Evolutionary conservation across 805 yeast species (phyloP).

Genomic region (Candida chilensis): DNA sequence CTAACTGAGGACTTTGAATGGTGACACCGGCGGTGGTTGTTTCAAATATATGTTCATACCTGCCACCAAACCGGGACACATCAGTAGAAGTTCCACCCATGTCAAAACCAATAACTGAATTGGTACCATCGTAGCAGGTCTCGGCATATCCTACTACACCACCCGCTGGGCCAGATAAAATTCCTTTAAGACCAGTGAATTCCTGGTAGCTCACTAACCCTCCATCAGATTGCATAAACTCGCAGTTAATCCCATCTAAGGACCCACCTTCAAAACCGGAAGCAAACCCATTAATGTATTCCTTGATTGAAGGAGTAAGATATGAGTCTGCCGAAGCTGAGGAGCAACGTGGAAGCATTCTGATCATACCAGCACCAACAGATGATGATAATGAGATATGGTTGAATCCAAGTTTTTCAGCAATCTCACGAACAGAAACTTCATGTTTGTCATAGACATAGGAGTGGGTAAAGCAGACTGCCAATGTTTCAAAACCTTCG

Average conservation of each 20-base stretch:
- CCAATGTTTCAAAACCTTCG: slow-evolving; percentile 59
- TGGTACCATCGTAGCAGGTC: slow-evolving; percentile 63
- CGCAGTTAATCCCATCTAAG: too few relatives aligned
- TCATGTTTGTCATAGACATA: slow-evolving; percentile 72
- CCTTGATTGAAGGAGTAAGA: slow-evolving; percentile 67
- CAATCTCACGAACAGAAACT: slow-evolving; percentile 25
- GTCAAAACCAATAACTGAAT: slow-evolving; percentile 76
- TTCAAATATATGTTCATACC: slow-evolving; percentile 72
- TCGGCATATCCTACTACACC: slow-evolving; percentile 92
- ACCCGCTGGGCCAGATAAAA: slow-evolving; percentile 95
- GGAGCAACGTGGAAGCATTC: slow-evolving; percentile 64
- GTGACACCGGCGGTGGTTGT: slow-evolving; percentile 79
- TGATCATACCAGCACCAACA: slow-evolving; percentile 70
- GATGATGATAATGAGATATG: slow-evolving; percentile 65
- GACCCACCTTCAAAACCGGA: slow-evolving; percentile 50
- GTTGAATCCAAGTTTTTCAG: slow-evolving; percentile 57
- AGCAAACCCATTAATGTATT: slow-evolving; percentile 53
- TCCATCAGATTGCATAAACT: slow-evolving; percentile 96
- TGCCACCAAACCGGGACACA: slow-evolving; percentile 69
- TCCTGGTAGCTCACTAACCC: slow-evolving; percentile 79
- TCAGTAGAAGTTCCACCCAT: slow-evolving; percentile 93
- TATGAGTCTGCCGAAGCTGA: slow-evolving; percentile 83
- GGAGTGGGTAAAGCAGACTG: slow-evolving; percentile 64
- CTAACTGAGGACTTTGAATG: slow-evolving; percentile 77
- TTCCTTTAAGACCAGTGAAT: slow-evolving; percentile 83